Base-by-base conservation (phyloP, 2,329 filamentous ascomycete species). In the Aspergillus piperis region DNA sequence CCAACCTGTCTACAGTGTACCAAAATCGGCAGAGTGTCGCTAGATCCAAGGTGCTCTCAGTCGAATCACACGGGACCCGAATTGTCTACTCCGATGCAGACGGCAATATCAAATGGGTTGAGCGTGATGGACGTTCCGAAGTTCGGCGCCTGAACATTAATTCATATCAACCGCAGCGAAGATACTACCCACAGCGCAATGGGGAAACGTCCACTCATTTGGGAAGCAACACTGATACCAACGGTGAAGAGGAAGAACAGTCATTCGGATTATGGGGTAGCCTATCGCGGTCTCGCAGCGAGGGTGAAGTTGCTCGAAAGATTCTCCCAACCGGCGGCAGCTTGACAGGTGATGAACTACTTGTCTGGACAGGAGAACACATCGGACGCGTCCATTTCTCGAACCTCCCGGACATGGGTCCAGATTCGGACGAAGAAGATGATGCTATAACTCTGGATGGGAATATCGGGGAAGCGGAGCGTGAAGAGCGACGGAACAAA, bases 291-390 rank as follows among this genome's bases (percentile, higher is more conserved):
- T 25, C 81, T 76, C 30, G 82, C 80, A 79, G 80, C 78, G 11
- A 82, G 80, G 49, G 82, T 56, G 92, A 95, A 66, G 88, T 95
- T 61, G 91, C 89, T 4, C 85, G 92, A 66, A 96, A 96, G 72
- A 85, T 96, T 47, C 67, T 94, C 2, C 88, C 90, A 2, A 88
- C 85, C 50, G 75, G 76, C 25, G 70, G 68, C 5, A 76, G 75
- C 49, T 68, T 80, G 51, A 71, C 64, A 25, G 76, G 85, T 53
- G 87, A 92, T 68, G 89, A 94, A 67, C 76, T 97, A 11, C 75
- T 96, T 3, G 81, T 96, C 50, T 96, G 92, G 92, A 96, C 92
- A 0, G 93, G 92, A 17, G 92, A 96, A 60, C 88, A 88, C 64
- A 79, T 96, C 50, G 93, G 92, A 0, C 80, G 95, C 60, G 75